Conservation (phyloP, 2,329 filamentous ascomycete species). For the Apiospora hydei region DNA sequence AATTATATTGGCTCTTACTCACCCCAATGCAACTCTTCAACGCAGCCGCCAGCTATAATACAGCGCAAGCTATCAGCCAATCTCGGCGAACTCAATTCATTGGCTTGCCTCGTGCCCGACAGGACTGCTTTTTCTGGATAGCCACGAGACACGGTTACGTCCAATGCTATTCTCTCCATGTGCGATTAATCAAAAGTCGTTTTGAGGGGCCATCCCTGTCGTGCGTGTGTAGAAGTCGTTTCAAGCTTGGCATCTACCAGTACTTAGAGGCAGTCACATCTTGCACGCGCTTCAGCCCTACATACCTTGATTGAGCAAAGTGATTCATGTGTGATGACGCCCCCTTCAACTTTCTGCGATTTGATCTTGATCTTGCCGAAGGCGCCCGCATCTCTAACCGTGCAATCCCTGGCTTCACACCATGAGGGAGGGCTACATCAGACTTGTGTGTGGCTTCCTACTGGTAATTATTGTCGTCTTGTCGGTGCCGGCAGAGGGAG, state of each 20-base stretch:
- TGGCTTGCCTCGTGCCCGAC: not conserved
- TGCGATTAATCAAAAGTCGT: not conserved
- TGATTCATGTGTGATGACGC: constrained; percentile 16
- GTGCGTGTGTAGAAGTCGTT: not conserved
- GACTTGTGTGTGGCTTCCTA: not conserved
- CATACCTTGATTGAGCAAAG: constrained; percentile 10
- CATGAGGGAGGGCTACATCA: not conserved
- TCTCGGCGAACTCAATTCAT: constrained; percentile 1
- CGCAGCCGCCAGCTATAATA: not conserved
- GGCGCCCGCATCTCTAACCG: not conserved
- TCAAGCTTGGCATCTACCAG: constrained; percentile 7
- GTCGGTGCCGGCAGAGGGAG: constrained; percentile 4
- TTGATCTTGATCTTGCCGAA: constrained; percentile 21
- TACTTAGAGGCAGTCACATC: constrained; percentile 8
- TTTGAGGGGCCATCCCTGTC: constrained; percentile 16
- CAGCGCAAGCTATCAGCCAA: not conserved
- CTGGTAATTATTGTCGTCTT: not conserved
- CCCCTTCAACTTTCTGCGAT: constrained; percentile 17
- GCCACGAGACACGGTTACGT: constrained; percentile 1
- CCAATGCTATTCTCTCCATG: constrained; percentile 8
- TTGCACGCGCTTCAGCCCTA: constrained; percentile 13
- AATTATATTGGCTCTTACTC: constrained; percentile 17
- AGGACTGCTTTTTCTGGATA: not conserved
- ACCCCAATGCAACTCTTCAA: constrained; percentile 12
- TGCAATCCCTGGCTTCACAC: constrained; percentile 7